phyloP scores from a whole-genome alignment of 129 eudicot species.

The Solidago caesia region DNA sequence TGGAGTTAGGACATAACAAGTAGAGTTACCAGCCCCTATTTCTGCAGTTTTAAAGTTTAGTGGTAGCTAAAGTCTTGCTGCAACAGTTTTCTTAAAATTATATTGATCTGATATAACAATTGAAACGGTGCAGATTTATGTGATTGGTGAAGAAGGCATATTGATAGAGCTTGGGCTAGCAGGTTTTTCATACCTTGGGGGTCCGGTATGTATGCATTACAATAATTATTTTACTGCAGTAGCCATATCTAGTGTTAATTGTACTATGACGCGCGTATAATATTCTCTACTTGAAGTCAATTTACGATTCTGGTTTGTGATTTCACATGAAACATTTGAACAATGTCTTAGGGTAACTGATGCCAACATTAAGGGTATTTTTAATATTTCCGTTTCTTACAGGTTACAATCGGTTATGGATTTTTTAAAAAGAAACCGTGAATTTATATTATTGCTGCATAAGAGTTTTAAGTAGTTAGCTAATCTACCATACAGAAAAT shows the following conservation, averaged over 20 bases:
- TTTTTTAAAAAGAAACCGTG: too few species aligned
- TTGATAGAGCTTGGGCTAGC: constrained; percentile 97
- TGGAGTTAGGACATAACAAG: background rate
- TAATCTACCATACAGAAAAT: background rate
- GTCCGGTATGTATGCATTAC: constrained; percentile 69
- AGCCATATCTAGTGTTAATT: background rate
- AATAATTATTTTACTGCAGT: constrained; percentile 8
- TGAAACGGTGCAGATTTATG: constrained; percentile 62
- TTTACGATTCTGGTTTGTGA: constrained; percentile 6
- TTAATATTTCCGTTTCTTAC: too few species aligned
- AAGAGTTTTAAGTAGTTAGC: background rate
- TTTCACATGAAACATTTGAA: constrained; percentile 5
- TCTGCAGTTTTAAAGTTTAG: constrained; percentile 7
- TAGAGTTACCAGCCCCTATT: constrained; percentile 9
- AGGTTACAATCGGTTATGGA: too few species aligned
- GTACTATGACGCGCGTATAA: background rate
- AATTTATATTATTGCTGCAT: background rate
- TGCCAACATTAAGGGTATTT: too few species aligned
- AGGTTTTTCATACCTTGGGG: constrained; percentile 88
- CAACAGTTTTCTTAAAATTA: constrained; percentile 3
- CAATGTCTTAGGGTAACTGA: too few species aligned
- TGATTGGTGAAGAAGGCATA: constrained; percentile 98
- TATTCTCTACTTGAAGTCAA: constrained; percentile 6
- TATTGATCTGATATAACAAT: constrained; percentile 6
- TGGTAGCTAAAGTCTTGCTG: constrained; percentile 1